A percentile compares a stretch with the other conserved stretches of the same genome.
Evolutionary conservation across 2,329 filamentous ascomycete genomes (phyloP).

Genomic region (Venturia oleaginea): DNA sequence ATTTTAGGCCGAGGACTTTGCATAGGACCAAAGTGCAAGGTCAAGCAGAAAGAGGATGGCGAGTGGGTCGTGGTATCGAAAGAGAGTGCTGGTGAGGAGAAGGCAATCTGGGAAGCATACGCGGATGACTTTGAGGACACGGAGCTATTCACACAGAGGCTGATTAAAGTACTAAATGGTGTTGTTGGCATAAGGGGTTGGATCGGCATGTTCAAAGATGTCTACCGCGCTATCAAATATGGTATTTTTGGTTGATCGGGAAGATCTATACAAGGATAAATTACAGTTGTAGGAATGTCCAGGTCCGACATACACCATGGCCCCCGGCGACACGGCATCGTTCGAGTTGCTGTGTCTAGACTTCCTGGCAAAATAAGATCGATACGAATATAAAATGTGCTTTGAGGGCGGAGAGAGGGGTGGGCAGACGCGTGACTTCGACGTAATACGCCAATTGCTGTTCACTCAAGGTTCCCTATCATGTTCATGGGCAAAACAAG

Average conservation of each 20-base stretch:
- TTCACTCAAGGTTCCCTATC: background rate
- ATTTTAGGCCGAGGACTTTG: constrained; percentile 50
- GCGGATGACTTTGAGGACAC: constrained; percentile 48
- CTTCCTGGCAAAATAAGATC: background rate
- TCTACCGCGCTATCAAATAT: constrained; percentile 18
- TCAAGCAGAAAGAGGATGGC: constrained; percentile 34
- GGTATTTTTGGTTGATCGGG: constrained; percentile 11
- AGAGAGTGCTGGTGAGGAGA: constrained; percentile 27
- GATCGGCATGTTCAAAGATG: constrained; percentile 39
- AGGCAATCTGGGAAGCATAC: constrained; percentile 52
- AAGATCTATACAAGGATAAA: background rate
- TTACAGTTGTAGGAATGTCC: background rate
- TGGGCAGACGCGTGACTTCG: no score
- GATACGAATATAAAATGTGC: no score
- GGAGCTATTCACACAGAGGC: constrained; percentile 47
- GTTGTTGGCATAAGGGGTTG: constrained; percentile 44
- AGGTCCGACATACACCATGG: background rate
- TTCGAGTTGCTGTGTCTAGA: background rate
- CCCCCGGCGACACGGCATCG: background rate
- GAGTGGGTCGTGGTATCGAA: constrained; percentile 18
- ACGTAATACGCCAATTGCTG: no score
- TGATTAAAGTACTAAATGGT: constrained; percentile 46
- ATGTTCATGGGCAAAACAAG: background rate
- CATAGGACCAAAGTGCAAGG: constrained; percentile 47
- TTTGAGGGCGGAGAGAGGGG: no score